phyloP scores from a whole-genome alignment of 257 asterid species.

The Thymus quinquecostatus region DNA sequence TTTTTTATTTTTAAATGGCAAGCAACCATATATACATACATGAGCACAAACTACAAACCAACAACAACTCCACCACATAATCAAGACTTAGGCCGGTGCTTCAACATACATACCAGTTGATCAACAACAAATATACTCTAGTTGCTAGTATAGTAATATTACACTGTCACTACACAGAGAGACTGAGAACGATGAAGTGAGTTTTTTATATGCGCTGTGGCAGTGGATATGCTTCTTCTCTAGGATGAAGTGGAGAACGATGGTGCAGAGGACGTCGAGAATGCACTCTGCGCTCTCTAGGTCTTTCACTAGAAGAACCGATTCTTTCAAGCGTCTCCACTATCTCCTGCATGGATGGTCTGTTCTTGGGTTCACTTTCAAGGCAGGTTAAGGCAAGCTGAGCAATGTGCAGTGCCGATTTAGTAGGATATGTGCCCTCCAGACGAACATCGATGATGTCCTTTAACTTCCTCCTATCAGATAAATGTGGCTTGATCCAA shows the following conservation, averaged over 20 bases:
- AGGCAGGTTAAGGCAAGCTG: conserved; percentile 53
- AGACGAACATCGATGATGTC: conserved; percentile 48
- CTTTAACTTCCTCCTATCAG: conserved; percentile 55
- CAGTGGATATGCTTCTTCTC: conserved; percentile 59
- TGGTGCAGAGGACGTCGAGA: conserved; percentile 33
- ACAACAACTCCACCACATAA: too few relatives aligned
- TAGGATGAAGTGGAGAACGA: conserved; percentile 52
- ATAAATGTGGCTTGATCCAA: conserved; percentile 58
- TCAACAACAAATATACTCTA: too few relatives aligned
- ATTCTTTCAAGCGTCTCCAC: conserved; percentile 47
- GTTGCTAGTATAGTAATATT: too few relatives aligned
- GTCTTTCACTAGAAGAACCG: conserved; percentile 40
- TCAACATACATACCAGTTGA: too few relatives aligned
- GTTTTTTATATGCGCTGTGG: conserved; percentile 40
- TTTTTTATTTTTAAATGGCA: too few relatives aligned
- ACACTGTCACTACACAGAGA: too few relatives aligned
- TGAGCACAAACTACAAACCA: too few relatives aligned
- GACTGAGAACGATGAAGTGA: too few relatives aligned
- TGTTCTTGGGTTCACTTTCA: conserved; percentile 49
- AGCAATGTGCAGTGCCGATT: conserved; percentile 45
- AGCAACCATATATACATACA: too few relatives aligned
- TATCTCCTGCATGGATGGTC: conserved; percentile 58
- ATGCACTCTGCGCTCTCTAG: conserved; percentile 35
- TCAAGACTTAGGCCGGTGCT: too few relatives aligned
- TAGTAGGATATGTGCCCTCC: conserved; percentile 49